phyloP scores from a whole-genome alignment of 768 basidiomycete species.

The Collybiopsis confluens region DNA sequence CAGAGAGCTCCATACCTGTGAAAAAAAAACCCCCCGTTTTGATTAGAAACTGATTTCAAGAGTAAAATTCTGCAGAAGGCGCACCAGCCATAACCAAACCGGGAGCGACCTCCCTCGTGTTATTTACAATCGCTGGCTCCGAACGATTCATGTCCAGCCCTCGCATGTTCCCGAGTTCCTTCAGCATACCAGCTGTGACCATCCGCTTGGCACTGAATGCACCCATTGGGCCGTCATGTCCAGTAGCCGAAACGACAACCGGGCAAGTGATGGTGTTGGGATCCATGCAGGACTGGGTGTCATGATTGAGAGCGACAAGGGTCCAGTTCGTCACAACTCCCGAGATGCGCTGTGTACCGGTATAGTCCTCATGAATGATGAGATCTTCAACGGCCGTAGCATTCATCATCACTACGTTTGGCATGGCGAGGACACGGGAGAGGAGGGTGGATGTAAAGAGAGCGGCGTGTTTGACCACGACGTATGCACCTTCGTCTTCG shows the following conservation, averaged over 20 bases:
- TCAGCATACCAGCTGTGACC: slow-evolving; percentile 68
- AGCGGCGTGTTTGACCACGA: slow-evolving; percentile 80
- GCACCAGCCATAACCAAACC: slow-evolving; percentile 71
- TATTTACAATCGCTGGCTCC: slow-evolving; percentile 78
- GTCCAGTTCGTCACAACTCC: slow-evolving; percentile 53
- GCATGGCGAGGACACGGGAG: slow-evolving; percentile 62
- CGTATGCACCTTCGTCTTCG: slow-evolving; percentile 74
- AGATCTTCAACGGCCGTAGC: slow-evolving; percentile 81
- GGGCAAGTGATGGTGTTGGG: slow-evolving; percentile 82
- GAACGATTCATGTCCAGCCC: slow-evolving; percentile 78
- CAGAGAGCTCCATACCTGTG: slow-evolving; percentile 76
- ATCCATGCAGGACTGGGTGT: slow-evolving; percentile 76
- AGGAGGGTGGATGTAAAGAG: slow-evolving; percentile 77
- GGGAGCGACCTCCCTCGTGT: slow-evolving; percentile 71
- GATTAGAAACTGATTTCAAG: background rate
- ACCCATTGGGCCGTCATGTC: slow-evolving; percentile 78
- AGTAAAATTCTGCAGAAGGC: slow-evolving; percentile 17
- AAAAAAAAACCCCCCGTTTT: no score
- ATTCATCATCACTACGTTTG: slow-evolving; percentile 73
- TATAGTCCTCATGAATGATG: slow-evolving; percentile 60
- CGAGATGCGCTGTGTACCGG: slow-evolving; percentile 44
- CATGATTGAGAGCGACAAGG: slow-evolving; percentile 55
- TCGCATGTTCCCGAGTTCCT: slow-evolving; percentile 75
- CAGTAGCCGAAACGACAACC: slow-evolving; percentile 65
- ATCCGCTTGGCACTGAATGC: slow-evolving; percentile 79